phyloP scores from a whole-genome alignment of 129 eudicot genomes.

The Smallanthus sonchifolius region DNA sequence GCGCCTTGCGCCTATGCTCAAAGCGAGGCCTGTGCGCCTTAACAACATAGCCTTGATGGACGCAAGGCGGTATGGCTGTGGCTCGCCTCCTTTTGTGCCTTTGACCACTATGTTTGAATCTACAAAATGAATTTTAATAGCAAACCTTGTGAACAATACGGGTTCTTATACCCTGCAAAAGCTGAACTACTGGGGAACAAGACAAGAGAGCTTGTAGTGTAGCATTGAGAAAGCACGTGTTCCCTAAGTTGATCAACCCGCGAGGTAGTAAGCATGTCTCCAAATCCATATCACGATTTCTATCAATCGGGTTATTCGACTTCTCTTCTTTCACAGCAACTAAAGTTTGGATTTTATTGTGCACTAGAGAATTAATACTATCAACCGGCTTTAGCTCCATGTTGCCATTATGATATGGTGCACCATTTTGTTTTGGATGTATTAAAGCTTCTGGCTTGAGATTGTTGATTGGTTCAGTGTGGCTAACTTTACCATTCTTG shows the following conservation, averaged over 20 bases:
- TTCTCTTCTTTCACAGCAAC: constrained; percentile 20
- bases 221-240: constrained; percentile 83
- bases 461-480: constrained; percentile 12
- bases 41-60: too few species aligned
- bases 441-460: constrained; percentile 21
- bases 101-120: neutral
- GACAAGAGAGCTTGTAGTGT: constrained; percentile 86
- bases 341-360: constrained; percentile 7
- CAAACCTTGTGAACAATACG: constrained; percentile 47
- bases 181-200: constrained; percentile 68
- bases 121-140: neutral
- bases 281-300: constrained; percentile 11
- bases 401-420: constrained; percentile 31
- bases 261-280: constrained; percentile 52
- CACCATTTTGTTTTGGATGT: constrained; percentile 52
- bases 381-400: constrained; percentile 22
- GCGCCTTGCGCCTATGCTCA: too few species aligned
- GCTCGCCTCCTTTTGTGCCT: too few species aligned
- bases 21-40: too few species aligned
- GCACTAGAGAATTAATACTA: constrained; percentile 11
- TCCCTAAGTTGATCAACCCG: constrained; percentile 81
- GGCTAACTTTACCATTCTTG: constrained; percentile 22
- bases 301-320: constrained; percentile 30
- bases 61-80: too few species aligned
- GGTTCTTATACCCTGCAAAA: constrained; percentile 52